phyloP scores from a whole-genome alignment of 2,329 filamentous ascomycete genomes.

The Thyridium curvatum region DNA sequence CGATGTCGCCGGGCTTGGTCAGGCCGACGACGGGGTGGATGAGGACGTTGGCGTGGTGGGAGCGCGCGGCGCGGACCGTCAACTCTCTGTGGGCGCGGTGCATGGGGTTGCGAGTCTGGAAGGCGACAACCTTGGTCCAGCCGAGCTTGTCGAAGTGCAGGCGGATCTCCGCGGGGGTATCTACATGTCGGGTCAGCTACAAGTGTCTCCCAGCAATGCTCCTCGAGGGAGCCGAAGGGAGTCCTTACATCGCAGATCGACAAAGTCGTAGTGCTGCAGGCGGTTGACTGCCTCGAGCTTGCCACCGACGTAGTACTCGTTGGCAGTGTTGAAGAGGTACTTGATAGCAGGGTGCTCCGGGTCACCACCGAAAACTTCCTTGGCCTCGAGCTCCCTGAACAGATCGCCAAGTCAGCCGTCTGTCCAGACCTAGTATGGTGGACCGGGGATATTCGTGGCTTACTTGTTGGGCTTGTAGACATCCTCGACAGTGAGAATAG shows the following conservation, averaged over 20 bases:
- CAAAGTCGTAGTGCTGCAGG: constrained; percentile 97
- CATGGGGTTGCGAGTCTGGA: constrained; percentile 99
- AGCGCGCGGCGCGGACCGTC: constrained; percentile 92
- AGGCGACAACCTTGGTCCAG: constrained; percentile 95
- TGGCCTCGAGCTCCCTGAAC: constrained; percentile 74
- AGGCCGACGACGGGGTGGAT: constrained; percentile 98
- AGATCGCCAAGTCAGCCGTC: constrained; percentile 8
- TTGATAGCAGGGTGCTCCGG: constrained; percentile 89
- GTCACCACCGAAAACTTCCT: constrained; percentile 88
- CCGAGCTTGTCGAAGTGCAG: constrained; percentile 99
- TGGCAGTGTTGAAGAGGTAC: constrained; percentile 74
- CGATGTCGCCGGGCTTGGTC: constrained; percentile 98
- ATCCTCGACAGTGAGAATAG: constrained; percentile 92
- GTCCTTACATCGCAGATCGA: constrained; percentile 79
- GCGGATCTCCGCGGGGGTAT: constrained; percentile 90
- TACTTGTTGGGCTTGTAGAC: constrained; percentile 95
- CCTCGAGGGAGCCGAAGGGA: background rate
- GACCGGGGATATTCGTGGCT: constrained; percentile 26
- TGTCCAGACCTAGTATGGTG: constrained; percentile 48
- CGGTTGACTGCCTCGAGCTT: constrained; percentile 94
- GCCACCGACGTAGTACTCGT: constrained; percentile 90
- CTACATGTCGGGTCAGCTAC: constrained; percentile 30
- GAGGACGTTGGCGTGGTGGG: constrained; percentile 94
- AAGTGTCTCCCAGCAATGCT: background rate
- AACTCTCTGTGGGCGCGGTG: constrained; percentile 97